These are phyloP conservation scores for Arabis hirsuta DNA, from an alignment of 345 rosid genomes.

Conservation along the genomic window DNA sequence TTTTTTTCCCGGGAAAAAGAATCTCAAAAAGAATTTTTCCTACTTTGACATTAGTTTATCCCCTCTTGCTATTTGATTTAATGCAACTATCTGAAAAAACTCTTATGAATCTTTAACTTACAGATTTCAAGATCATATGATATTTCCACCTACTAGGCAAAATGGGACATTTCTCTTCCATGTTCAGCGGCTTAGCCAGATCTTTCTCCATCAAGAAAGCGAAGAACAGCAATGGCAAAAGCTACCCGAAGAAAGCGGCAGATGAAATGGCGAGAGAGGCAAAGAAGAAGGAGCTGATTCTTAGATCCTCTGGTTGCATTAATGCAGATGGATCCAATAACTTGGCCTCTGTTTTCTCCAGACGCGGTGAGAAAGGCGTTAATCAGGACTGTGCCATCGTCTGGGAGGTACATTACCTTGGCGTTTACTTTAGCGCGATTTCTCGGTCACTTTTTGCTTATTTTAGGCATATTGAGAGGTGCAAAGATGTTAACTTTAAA, in stretches of 20 bases:
- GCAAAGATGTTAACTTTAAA: conserved; percentile 3
- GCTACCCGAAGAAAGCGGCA: conserved; percentile 64
- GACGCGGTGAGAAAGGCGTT: conserved; percentile 80
- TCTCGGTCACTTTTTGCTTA: not conserved
- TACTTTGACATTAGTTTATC: conserved; percentile 40
- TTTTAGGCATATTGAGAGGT: conserved; percentile 7
- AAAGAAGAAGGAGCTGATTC: conserved; percentile 71
- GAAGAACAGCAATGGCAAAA: conserved; percentile 50
- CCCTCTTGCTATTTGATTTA: conserved; percentile 41
- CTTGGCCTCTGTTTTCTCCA: conserved; percentile 76
- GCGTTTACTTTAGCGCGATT: conserved; percentile 2
- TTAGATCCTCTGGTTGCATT: conserved; percentile 74
- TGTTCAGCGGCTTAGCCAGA: conserved; percentile 79
- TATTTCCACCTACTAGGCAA: conserved; percentile 5
- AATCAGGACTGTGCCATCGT: conserved; percentile 92
- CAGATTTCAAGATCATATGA: conserved; percentile 24
- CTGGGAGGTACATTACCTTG: conserved; percentile 77
- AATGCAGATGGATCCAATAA: conserved; percentile 64
- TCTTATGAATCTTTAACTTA: conserved; percentile 9
- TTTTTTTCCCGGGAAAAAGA: conserved; percentile 45
- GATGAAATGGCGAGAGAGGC: conserved; percentile 79
- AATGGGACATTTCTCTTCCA: conserved; percentile 83
- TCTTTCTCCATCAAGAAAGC: conserved; percentile 55
- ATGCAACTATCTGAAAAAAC: conserved; percentile 29
- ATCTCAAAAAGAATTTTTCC: conserved; percentile 31